phyloP scores from a whole-genome alignment of 2,329 filamentous ascomycete genomes.

The Colletotrichum navitas region DNA sequence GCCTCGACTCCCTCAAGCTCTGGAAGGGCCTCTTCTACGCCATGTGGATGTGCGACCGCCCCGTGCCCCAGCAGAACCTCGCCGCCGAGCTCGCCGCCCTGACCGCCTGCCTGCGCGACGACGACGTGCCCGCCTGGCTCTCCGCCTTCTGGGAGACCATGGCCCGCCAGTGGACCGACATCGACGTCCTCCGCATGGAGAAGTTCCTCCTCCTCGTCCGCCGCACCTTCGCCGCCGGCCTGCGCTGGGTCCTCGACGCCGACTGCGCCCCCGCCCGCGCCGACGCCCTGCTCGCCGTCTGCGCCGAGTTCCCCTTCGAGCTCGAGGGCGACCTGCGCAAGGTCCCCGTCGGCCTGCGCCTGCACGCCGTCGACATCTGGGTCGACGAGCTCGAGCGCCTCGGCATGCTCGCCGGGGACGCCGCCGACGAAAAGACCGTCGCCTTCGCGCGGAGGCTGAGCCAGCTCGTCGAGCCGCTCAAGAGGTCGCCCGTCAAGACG shows the following conservation, averaged over 20 bases:
- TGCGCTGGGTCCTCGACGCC: conserved; percentile 60
- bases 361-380: conserved; percentile 92
- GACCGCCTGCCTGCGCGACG: conserved; percentile 44
- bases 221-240: conserved; percentile 79
- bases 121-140: conserved; percentile 40
- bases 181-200: conserved; percentile 85
- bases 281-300: conserved; percentile 50
- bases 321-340: conserved; percentile 58
- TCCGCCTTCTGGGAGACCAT: conserved; percentile 69
- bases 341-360: conserved; percentile 84
- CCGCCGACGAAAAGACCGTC: conserved; percentile 51
- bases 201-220: conserved; percentile 92
- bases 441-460: conserved; percentile 67
- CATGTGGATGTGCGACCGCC: conserved; percentile 93
- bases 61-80: conserved; percentile 87
- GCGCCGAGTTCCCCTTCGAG: conserved; percentile 59
- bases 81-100: conserved; percentile 82
- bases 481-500: conserved; percentile 74
- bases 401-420: conserved; percentile 61
- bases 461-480: conserved; percentile 67
- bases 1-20: conserved; percentile 84
- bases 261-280: conserved; percentile 49
- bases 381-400: conserved; percentile 88
- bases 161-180: conserved; percentile 75
- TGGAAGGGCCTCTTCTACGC: conserved; percentile 97